Evolutionary conservation across 2,329 filamentous ascomycete genomes (phyloP).

Genomic region (Colletotrichum spinosum): DNA sequence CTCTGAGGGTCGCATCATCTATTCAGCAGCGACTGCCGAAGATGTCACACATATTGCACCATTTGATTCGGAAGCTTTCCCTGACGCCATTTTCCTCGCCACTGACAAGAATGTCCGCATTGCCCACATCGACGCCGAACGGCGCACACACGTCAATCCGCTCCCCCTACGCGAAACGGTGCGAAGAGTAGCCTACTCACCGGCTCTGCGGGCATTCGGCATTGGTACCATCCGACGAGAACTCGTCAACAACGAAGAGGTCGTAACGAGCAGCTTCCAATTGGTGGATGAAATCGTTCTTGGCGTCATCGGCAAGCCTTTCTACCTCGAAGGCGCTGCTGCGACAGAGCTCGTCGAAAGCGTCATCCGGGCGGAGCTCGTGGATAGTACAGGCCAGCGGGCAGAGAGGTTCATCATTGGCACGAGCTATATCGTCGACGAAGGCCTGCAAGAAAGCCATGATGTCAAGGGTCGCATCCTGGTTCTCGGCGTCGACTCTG

Average conservation of each 20-base stretch:
- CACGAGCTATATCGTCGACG: constrained; percentile 80
- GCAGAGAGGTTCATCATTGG: constrained; percentile 91
- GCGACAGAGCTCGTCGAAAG: constrained; percentile 83
- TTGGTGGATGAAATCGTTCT: constrained; percentile 93
- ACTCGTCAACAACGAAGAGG: constrained; percentile 77
- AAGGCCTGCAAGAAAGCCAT: constrained; percentile 61
- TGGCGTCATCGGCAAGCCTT: constrained; percentile 77
- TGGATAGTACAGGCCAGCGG: constrained; percentile 64
- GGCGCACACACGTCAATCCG: constrained; percentile 88
- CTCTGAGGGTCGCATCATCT: constrained; percentile 87
- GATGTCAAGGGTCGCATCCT: constrained; percentile 79
- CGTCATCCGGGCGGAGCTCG: constrained; percentile 81
- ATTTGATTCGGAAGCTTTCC: constrained; percentile 85
- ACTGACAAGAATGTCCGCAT: constrained; percentile 82
- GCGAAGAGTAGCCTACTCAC: constrained; percentile 86
- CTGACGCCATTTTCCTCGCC: constrained; percentile 83
- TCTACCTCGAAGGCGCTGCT: constrained; percentile 64
- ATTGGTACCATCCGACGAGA: constrained; percentile 86
- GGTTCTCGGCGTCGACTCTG: constrained; percentile 83
- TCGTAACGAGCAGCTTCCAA: constrained; percentile 83
- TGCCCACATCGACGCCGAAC: constrained; percentile 82
- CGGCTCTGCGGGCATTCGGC: constrained; percentile 82
- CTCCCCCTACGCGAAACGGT: constrained; percentile 85
- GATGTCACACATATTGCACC: constrained; percentile 84
- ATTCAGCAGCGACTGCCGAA: constrained; percentile 92